phyloP scores from a whole-genome alignment of 164 flowering plant genomes.

The Vitis rotundifolia region DNA sequence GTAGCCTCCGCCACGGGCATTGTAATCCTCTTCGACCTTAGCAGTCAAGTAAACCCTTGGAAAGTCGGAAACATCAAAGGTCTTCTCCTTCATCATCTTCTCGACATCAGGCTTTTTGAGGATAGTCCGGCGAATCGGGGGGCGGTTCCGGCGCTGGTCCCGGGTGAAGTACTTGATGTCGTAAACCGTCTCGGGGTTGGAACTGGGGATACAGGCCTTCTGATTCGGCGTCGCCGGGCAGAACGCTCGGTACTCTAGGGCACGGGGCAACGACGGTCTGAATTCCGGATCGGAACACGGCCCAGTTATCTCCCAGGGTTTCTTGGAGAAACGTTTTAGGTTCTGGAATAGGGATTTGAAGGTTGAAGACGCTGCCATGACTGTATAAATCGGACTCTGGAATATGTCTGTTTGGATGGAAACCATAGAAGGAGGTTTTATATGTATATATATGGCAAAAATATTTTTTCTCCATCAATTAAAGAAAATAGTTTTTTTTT shows the following conservation, averaged over 20 bases:
- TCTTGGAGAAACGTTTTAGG: constrained; percentile 63
- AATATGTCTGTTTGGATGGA: no score
- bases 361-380: constrained; percentile 25
- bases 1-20: constrained; percentile 81
- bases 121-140: constrained; percentile 61
- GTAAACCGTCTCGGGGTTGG: constrained; percentile 77
- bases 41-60: constrained; percentile 60
- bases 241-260: constrained; percentile 60
- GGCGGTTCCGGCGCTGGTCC: constrained; percentile 82
- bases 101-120: constrained; percentile 67
- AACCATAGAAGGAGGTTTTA: no score
- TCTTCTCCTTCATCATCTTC: constrained; percentile 66
- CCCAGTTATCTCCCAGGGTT: constrained; percentile 92
- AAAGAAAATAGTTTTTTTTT: no score
- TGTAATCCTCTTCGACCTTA: constrained; percentile 59
- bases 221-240: constrained; percentile 63
- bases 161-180: constrained; percentile 82
- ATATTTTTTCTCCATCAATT: no score
- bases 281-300: constrained; percentile 82
- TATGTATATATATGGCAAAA: no score
- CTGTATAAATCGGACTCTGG: constrained; percentile 6
- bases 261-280: constrained; percentile 57
- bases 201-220: constrained; percentile 53
- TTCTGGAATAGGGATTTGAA: constrained; percentile 54
- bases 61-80: constrained; percentile 50